Base-by-base conservation (phyloP, 1,284 basidiomycete species). In the Cutaneotrichosporon sp. region DNA sequence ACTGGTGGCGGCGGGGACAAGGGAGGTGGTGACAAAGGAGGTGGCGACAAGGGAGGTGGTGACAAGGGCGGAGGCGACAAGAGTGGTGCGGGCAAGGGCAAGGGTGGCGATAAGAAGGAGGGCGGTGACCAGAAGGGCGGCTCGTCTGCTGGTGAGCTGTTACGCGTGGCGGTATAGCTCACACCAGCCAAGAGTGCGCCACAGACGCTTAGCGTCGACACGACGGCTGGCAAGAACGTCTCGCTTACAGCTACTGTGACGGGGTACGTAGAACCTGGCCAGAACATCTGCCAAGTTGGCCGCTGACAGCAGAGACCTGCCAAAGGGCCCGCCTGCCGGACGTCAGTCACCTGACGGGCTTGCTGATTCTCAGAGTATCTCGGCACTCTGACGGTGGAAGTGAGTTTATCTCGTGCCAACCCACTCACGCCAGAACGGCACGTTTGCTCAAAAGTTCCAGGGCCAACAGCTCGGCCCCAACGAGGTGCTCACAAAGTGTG, bases 401-500 rank as follows among this genome's bases (percentile, higher is more conserved):
- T 75, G 52, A 53, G 73, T 56, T 32, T 7, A 4, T 22, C 4
- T 16, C 32, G 8, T 47, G 14, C 13, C 1, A 5, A 26, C 26
- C 38, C n/a, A 18, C 65, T 65, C 32, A 60, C 32, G 18, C 2
- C 59, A 78, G 76, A 60, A 63, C 31, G 71, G 69, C 22, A 74
- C 75, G 0, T 69, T 71, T 58, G 71, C 70, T 40, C 73, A 77
- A 47, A 68, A 59, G 4, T 78, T 79, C 62, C 62, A 65, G 11
- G 77, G 76, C 4, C 66, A 66, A 56, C 72, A 76, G 53, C 71
- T 79, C 6, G 72, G 75, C 22, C 73, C 74, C 0, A 74, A 74
- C 53, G 74, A 79, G 58, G 70, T 74, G 2, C 31, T 76, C 3
- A 73, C 72, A 7, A 78, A 76, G 58, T 75, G 77, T 76, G 53